A percentile compares a stretch with the other conserved stretches of the same genome.
Evolutionary conservation across 129 eudicot species (phyloP).

Genomic region (Artemisia argyi): DNA sequence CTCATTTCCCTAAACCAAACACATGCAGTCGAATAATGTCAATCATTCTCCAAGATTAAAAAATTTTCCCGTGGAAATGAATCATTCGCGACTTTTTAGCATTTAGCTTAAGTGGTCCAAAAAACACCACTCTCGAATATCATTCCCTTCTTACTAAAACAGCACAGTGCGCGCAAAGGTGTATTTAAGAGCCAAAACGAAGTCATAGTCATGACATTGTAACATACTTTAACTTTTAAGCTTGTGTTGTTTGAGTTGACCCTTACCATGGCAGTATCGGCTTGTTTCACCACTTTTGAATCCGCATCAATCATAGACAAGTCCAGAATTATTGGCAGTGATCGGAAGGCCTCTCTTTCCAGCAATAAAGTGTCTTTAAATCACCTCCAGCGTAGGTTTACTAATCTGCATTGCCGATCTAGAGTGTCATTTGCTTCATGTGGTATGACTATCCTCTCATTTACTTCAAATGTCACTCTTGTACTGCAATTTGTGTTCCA

Average conservation of each 20-base stretch:
- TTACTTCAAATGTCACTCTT: background rate
- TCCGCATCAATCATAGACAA: conserved; percentile 21
- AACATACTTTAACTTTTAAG: background rate
- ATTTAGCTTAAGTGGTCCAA: too few relatives aligned
- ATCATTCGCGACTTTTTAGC: too few relatives aligned
- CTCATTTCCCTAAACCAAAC: too few relatives aligned
- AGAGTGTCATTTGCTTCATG: conserved; percentile 33
- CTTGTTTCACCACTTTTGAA: conserved; percentile 39
- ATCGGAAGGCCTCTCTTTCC: conserved; percentile 26
- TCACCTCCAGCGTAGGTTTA: conserved; percentile 18
- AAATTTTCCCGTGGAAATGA: too few relatives aligned
- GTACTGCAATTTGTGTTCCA: background rate
- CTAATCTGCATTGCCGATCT: conserved; percentile 30
- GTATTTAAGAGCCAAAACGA: background rate
- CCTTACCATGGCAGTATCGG: conserved; percentile 33
- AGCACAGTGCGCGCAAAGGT: too few relatives aligned
- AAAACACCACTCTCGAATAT: too few relatives aligned
- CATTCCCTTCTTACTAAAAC: too few relatives aligned
- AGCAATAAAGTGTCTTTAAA: conserved; percentile 16
- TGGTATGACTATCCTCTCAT: conserved; percentile 23
- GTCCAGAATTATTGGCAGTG: background rate
- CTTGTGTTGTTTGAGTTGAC: background rate
- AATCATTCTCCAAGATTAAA: too few relatives aligned
- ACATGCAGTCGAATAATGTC: too few relatives aligned
- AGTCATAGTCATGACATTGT: background rate